Conservation (phyloP, 2,329 filamentous ascomycete genomes). For the Pleomassaria siparia region DNA sequence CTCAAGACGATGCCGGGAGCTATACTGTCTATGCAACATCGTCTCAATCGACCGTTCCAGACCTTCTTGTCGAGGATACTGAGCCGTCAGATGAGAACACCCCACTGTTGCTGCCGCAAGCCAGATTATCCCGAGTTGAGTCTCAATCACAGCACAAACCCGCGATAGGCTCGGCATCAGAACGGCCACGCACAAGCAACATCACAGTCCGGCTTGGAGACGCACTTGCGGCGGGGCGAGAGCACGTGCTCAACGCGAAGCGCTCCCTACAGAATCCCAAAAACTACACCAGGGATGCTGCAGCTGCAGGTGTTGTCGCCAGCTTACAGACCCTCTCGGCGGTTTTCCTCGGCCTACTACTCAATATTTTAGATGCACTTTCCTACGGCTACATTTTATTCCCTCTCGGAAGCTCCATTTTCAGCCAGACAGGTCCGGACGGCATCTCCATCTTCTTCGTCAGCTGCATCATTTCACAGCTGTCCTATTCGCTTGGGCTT, state of each 20-base stretch:
- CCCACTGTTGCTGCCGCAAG: conserved; percentile 43
- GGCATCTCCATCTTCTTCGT: conserved; percentile 99
- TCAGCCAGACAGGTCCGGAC: conserved; percentile 82
- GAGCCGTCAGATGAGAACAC: conserved; percentile 21
- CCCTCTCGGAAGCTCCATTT: conserved; percentile 82
- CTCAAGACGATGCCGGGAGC: neutral
- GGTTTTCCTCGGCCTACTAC: conserved; percentile 81
- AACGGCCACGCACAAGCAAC: conserved; percentile 25
- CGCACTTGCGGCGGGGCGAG: conserved; percentile 18
- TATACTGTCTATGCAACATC: neutral
- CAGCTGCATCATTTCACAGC: conserved; percentile 90
- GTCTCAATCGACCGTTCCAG: conserved; percentile 12
- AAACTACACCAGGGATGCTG: conserved; percentile 67
- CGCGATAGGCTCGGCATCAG: conserved; percentile 9
- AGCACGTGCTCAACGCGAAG: conserved; percentile 22
- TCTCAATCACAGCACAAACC: conserved; percentile 18
- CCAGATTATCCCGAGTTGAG: conserved; percentile 29
- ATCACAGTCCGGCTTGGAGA: conserved; percentile 22
- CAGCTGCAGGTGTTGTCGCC: conserved; percentile 65
- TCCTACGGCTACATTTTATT: conserved; percentile 93
- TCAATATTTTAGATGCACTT: conserved; percentile 92
- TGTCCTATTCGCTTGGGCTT: conserved; percentile 81
- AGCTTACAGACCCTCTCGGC: conserved; percentile 77
- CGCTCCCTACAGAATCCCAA: conserved; percentile 60
- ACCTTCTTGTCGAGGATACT: conserved; percentile 32